Conservation (phyloP, 495 filamentous ascomycete species). For the Penicillium coprophilum region DNA sequence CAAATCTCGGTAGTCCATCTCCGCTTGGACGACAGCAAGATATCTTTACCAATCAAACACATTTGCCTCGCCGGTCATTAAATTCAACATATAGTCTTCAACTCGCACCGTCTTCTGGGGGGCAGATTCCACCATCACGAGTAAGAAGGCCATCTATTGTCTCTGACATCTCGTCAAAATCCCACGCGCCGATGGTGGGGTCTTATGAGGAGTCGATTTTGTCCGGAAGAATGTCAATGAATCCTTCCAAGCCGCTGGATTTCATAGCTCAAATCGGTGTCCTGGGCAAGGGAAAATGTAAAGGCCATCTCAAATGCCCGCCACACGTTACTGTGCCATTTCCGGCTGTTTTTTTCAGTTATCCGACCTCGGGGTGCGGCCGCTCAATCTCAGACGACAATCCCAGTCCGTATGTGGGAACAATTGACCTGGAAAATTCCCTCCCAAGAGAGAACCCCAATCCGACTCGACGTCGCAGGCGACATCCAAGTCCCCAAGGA, state of each 20-base stretch:
- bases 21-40: slow-evolving; percentile 46
- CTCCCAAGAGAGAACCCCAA: slow-evolving; percentile 50
- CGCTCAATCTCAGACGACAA: slow-evolving; percentile 68
- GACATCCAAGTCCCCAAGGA: slow-evolving; percentile 48
- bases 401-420: slow-evolving; percentile 93
- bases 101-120: slow-evolving; percentile 47
- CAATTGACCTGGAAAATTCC: slow-evolving; percentile 85
- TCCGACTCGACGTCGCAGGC: slow-evolving; percentile 45
- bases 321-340: slow-evolving; percentile 91
- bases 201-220: slow-evolving; percentile 98
- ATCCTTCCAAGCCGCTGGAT: slow-evolving; percentile 86
- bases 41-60: slow-evolving; percentile 62
- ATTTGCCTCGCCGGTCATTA: slow-evolving; percentile 72
- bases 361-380: slow-evolving; percentile 62
- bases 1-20: slow-evolving; percentile 20
- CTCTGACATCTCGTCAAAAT: slow-evolving; percentile 72
- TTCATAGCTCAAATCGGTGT: slow-evolving; percentile 97
- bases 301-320: slow-evolving; percentile 79
- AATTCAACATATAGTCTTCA: slow-evolving; percentile 60
- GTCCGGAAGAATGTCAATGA: slow-evolving; percentile 94
- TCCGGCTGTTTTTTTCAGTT: slow-evolving; percentile 96
- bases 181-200: slow-evolving; percentile 92
- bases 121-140: slow-evolving; percentile 58
- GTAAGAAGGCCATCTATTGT: slow-evolving; percentile 69
- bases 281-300: slow-evolving; percentile 86